phyloP scores from a whole-genome alignment of 169 alveolate genomes.

The Plasmodium malariae region DNA sequence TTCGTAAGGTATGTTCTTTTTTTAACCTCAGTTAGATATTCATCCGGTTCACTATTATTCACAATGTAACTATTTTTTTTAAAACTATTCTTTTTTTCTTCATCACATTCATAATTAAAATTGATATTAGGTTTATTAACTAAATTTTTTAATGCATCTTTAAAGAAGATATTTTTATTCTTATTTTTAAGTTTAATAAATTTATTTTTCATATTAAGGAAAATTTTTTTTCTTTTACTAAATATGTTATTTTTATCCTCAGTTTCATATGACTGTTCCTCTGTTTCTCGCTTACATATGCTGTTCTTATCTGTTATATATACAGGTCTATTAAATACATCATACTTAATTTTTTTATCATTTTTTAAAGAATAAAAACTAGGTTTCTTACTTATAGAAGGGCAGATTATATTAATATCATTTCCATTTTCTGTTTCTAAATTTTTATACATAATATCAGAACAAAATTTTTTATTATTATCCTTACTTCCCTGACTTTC shows the following conservation, averaged over 20 bases:
- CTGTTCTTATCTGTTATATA: background rate
- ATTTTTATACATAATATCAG: background rate
- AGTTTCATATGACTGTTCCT: slow-evolving; percentile 3
- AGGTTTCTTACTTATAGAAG: background rate
- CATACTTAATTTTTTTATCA: slow-evolving; percentile 13
- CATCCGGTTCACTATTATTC: background rate
- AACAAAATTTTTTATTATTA: slow-evolving; percentile 4
- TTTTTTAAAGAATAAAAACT: background rate
- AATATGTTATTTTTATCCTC: slow-evolving; percentile 2
- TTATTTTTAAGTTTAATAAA: slow-evolving; percentile 51
- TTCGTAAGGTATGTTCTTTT: background rate
- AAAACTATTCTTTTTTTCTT: slow-evolving; percentile 18
- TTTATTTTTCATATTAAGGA: slow-evolving; percentile 42
- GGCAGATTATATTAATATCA: background rate
- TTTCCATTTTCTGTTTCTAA: background rate
- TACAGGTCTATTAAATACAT: background rate
- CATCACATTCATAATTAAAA: slow-evolving; percentile 16
- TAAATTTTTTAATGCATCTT: slow-evolving; percentile 24
- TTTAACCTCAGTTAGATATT: slow-evolving; percentile 7
- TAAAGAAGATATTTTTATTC: slow-evolving; percentile 36
- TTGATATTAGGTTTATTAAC: background rate
- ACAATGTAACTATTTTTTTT: background rate
- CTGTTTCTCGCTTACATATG: background rate
- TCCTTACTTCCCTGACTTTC: slow-evolving; percentile 2
- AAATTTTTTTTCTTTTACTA: slow-evolving; percentile 29